Evolutionary conservation across 2,329 filamentous ascomycete species (phyloP).

Genomic region (Aaosphaeria arxii): DNA sequence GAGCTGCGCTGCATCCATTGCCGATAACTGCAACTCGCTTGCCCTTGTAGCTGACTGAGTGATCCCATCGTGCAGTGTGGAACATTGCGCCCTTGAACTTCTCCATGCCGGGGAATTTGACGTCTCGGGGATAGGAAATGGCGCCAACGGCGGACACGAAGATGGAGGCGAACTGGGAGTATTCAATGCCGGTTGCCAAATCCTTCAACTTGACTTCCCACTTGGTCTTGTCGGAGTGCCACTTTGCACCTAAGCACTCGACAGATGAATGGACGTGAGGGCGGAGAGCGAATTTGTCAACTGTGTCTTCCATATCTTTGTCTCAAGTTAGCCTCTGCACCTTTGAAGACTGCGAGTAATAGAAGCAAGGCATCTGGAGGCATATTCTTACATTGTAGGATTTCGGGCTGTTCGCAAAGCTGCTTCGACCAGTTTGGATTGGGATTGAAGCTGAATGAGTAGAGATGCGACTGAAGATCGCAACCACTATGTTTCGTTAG

Average conservation of each 20-base stretch:
- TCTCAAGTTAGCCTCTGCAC: too few species aligned
- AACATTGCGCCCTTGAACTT: slow-evolving; percentile 40
- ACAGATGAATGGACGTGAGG: slow-evolving; percentile 51
- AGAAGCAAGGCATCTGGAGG: too few species aligned
- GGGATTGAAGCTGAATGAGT: slow-evolving; percentile 41
- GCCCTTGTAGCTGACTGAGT: slow-evolving; percentile 39
- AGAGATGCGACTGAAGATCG: slow-evolving; percentile 42
- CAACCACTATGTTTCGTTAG: slow-evolving; percentile 2
- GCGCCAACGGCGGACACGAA: slow-evolving; percentile 42
- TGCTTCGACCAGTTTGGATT: slow-evolving; percentile 45
- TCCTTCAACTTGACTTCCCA: slow-evolving; percentile 48
- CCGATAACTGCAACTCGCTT: slow-evolving; percentile 40
- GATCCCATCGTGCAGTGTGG: slow-evolving; percentile 45
- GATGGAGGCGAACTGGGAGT: slow-evolving; percentile 38
- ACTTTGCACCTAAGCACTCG: slow-evolving; percentile 44
- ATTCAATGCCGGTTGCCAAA: slow-evolving; percentile 26
- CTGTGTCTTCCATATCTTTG: slow-evolving; percentile 44
- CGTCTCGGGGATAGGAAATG: slow-evolving; percentile 27
- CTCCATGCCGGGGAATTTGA: slow-evolving; percentile 37
- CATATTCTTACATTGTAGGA: slow-evolving; percentile 33
- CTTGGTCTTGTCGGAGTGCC: slow-evolving; percentile 44
- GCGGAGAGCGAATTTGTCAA: slow-evolving; percentile 44
- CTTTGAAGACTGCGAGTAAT: too few species aligned
- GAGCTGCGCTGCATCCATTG: slow-evolving; percentile 40
- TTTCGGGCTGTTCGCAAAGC: slow-evolving; percentile 43